phyloP scores from a whole-genome alignment of 148 eudicot species.

The Hydrangea macrophylla region DNA sequence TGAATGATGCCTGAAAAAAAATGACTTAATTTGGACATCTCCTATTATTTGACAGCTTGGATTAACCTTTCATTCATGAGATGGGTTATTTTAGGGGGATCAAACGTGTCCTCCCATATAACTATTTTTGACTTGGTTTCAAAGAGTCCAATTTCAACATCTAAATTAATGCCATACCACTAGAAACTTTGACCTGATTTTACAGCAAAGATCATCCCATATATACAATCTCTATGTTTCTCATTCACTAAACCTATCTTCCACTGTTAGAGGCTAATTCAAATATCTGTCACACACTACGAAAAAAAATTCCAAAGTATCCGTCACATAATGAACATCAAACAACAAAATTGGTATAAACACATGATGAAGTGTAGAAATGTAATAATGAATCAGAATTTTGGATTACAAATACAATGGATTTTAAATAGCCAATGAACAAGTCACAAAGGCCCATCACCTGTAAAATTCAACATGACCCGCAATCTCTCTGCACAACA shows the following conservation, averaged over 20 bases:
- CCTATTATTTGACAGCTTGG: slow-evolving; percentile 7
- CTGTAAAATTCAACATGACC: slow-evolving; percentile 72
- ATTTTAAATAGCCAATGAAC: neutral
- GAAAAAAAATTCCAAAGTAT: neutral
- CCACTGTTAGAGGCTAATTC: too few species aligned
- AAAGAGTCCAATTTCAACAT: slow-evolving; percentile 1
- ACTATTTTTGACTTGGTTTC: slow-evolving; percentile 8
- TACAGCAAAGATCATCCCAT: neutral
- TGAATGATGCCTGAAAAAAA: neutral
- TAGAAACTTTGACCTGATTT: too few species aligned
- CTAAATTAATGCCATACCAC: slow-evolving; percentile 3
- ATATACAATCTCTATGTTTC: neutral
- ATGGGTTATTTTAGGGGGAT: slow-evolving; percentile 1
- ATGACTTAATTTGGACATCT: slow-evolving; percentile 5
- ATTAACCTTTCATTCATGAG: neutral
- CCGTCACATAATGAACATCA: neutral
- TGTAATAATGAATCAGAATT: too few species aligned
- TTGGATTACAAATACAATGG: neutral
- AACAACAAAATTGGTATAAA: neutral
- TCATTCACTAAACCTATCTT: too few species aligned
- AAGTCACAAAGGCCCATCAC: slow-evolving; percentile 20
- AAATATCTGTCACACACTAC: too few species aligned
- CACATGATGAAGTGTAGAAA: too few species aligned
- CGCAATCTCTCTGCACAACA: slow-evolving; percentile 82
- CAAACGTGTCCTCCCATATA: neutral